Percentiles rank a stretch among this genome's conserved stretches.
Evolutionary conservation across 208 protist species (phyloP).

Genomic region (Crithidia acanthocephali): DNA sequence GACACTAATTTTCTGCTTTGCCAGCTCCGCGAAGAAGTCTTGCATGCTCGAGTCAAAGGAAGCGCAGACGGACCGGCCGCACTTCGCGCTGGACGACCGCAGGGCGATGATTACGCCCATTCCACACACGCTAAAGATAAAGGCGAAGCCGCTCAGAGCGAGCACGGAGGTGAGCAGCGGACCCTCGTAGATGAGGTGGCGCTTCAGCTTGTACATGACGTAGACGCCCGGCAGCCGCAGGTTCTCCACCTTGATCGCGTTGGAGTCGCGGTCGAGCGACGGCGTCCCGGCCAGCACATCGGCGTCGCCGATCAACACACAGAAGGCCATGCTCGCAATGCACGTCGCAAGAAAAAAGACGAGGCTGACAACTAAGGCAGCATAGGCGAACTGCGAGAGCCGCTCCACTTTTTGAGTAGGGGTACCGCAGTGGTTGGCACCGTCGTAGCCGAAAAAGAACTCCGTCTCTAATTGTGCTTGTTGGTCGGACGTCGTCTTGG

Average conservation of each 20-base stretch:
- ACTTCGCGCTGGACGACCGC: constrained; percentile 36
- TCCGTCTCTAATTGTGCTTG: constrained; percentile 33
- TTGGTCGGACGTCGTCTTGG: not conserved
- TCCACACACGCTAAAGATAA: constrained; percentile 37
- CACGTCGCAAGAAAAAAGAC: constrained; percentile 27
- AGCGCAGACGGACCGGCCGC: constrained; percentile 42
- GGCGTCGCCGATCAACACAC: constrained; percentile 22
- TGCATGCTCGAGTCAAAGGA: constrained; percentile 40
- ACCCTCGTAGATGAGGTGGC: constrained; percentile 28
- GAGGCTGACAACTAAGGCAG: constrained; percentile 27
- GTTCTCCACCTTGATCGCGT: constrained; percentile 21
- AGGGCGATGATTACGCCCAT: constrained; percentile 38
- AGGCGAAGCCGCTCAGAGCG: constrained; percentile 17
- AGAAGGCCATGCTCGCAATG: constrained; percentile 31
- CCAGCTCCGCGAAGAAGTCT: constrained; percentile 30
- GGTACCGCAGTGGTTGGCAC: constrained; percentile 37
- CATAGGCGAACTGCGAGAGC: constrained; percentile 28
- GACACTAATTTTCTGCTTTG: not conserved
- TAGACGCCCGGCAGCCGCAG: constrained; percentile 21
- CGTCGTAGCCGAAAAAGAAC: constrained; percentile 60
- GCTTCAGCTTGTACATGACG: constrained; percentile 23
- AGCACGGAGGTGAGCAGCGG: constrained; percentile 28
- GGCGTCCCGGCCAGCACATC: constrained; percentile 27
- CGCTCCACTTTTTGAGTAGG: not conserved
- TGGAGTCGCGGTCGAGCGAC: constrained; percentile 19